Evolutionary conservation across 2,329 filamentous ascomycete genomes (phyloP).

Genomic region (Rugonectria rugulosa): DNA sequence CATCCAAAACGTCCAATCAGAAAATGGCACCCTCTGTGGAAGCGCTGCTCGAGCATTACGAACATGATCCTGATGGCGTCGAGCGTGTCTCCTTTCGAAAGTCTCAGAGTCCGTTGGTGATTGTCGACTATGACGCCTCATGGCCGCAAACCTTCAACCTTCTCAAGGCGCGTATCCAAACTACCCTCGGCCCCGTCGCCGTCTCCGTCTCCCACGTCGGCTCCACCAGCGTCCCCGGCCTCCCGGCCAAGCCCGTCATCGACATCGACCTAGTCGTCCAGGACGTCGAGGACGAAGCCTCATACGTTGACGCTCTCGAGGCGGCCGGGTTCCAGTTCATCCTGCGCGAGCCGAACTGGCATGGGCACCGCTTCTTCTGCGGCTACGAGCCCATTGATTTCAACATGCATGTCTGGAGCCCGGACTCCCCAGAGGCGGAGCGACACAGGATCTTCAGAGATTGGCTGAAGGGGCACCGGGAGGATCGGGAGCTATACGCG

Average conservation of each 20-base stretch:
- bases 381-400: slow-evolving; percentile 44
- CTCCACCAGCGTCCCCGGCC: slow-evolving; percentile 57
- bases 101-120: slow-evolving; percentile 33
- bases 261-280: slow-evolving; percentile 59
- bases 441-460: slow-evolving; percentile 55
- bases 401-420: slow-evolving; percentile 59
- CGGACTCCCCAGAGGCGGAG: slow-evolving; percentile 49
- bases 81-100: slow-evolving; percentile 40
- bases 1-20: slow-evolving; percentile 1
- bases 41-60: slow-evolving; percentile 39
- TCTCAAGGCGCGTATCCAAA: slow-evolving; percentile 44
- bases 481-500: slow-evolving; percentile 51
- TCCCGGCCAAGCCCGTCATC: slow-evolving; percentile 60
- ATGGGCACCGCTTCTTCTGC: slow-evolving; percentile 57
- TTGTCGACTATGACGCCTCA: slow-evolving; percentile 46
- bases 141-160: slow-evolving; percentile 47
- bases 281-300: slow-evolving; percentile 49
- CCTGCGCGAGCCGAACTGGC: slow-evolving; percentile 54
- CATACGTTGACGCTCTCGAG: slow-evolving; percentile 54
- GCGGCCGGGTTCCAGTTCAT: slow-evolving; percentile 54
- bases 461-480: slow-evolving; percentile 48
- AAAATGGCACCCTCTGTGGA: slow-evolving; percentile 34
- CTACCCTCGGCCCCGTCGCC: slow-evolving; percentile 46
- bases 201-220: slow-evolving; percentile 55
- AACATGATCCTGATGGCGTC: slow-evolving; percentile 29